Evolutionary conservation across 2,329 filamentous ascomycete species (phyloP).

Genomic region (Tolypocladium nubicola): DNA sequence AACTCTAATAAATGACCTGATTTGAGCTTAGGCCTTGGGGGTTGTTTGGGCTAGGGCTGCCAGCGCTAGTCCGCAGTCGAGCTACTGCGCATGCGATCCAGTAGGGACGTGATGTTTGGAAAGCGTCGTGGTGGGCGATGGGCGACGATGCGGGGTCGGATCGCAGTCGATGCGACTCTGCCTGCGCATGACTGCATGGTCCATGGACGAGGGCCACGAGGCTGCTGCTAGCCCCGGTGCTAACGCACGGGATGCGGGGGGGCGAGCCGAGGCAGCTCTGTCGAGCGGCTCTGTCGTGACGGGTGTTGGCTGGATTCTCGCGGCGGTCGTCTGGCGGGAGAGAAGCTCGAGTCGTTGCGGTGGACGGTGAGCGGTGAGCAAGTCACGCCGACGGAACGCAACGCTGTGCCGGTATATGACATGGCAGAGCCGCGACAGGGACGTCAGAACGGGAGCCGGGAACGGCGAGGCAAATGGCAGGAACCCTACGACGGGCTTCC

Average conservation of each 20-base stretch:
- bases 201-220: neutral
- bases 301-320: no score
- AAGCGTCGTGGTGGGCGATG: neutral
- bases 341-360: neutral
- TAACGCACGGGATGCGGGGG: neutral
- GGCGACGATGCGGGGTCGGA: neutral
- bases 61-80: neutral
- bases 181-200: no score
- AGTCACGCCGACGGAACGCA: neutral
- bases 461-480: neutral
- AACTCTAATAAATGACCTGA: neutral
- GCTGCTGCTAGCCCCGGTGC: neutral
- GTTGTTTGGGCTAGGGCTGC: neutral
- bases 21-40: neutral
- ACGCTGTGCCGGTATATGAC: neutral
- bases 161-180: neutral
- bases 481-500: neutral
- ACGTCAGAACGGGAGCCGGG: neutral
- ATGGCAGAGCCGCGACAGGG: neutral
- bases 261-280: neutral
- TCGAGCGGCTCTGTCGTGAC: neutral
- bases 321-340: neutral
- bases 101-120: neutral
- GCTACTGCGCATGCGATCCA: neutral
- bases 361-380: neutral